Conservation (phyloP, 345 rosid species). For the Lepidium sativum region DNA sequence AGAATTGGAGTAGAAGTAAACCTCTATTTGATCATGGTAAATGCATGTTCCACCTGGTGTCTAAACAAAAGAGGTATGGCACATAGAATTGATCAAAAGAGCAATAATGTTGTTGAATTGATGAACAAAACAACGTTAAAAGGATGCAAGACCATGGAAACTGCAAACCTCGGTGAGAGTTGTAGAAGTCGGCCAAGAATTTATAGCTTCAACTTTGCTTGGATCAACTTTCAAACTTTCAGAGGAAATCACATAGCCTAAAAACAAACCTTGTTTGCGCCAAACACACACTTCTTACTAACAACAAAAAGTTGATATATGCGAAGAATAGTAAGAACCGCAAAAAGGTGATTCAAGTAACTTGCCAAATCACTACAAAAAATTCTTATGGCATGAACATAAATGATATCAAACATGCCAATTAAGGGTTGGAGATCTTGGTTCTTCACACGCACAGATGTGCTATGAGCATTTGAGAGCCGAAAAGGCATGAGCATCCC, state of each 20-base stretch:
- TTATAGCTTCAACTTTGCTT: background rate
- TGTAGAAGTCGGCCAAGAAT: background rate
- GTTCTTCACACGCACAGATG: too few relatives aligned
- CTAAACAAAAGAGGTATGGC: rapidly evolving
- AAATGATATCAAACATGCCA: too few relatives aligned
- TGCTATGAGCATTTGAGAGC: too few relatives aligned
- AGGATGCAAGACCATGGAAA: background rate
- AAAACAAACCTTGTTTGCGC: rapidly evolving
- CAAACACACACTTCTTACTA: background rate
- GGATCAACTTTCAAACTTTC: background rate
- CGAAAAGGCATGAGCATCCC: too few relatives aligned
- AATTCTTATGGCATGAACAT: too few relatives aligned
- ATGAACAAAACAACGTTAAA: background rate
- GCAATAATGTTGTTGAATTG: background rate
- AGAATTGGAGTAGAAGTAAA: too few relatives aligned
- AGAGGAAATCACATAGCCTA: too few relatives aligned
- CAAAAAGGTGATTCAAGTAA: too few relatives aligned
- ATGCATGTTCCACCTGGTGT: background rate
- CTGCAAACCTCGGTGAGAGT: background rate
- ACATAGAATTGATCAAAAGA: background rate
- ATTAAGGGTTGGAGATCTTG: too few relatives aligned
- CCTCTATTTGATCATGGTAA: too few relatives aligned
- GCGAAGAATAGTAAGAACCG: too few relatives aligned
- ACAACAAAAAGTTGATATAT: rapidly evolving
- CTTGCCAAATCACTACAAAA: too few relatives aligned